phyloP scores from a whole-genome alignment of 371 early-diverging fungal genomes.

The Rhizopus delemar region DNA sequence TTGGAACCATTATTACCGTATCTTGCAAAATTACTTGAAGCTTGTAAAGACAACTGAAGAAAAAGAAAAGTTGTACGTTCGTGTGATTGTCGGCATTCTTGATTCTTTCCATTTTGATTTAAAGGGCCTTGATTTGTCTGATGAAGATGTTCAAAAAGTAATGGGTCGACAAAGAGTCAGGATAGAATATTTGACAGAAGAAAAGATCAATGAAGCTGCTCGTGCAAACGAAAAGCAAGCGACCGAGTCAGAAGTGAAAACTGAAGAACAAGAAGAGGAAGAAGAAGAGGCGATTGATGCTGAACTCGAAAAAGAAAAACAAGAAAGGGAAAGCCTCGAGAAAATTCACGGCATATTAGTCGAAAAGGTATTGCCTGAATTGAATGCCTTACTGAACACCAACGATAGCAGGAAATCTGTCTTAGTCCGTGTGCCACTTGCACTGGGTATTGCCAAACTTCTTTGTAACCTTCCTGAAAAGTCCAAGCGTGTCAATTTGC shows the following conservation, averaged over 20 bases:
- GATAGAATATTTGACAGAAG: constrained; percentile 47
- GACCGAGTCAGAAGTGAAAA: constrained; percentile 26
- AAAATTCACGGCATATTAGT: constrained; percentile 73
- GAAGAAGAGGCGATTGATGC: constrained; percentile 23
- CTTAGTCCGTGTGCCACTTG: constrained; percentile 83
- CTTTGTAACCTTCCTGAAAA: constrained; percentile 76
- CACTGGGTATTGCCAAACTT: constrained; percentile 82
- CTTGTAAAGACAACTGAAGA: constrained; percentile 62
- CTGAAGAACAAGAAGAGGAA: constrained; percentile 27
- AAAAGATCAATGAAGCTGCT: constrained; percentile 16
- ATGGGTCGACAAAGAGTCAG: constrained; percentile 47
- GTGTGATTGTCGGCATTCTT: constrained; percentile 77
- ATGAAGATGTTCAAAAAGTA: constrained; percentile 42
- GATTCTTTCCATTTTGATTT: constrained; percentile 92
- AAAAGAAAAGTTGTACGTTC: constrained; percentile 76
- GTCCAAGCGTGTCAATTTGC: constrained; percentile 77
- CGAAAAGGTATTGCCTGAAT: constrained; percentile 74
- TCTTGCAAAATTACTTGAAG: constrained; percentile 72
- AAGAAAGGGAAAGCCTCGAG: constrained; percentile 51
- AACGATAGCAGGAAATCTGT: constrained; percentile 74
- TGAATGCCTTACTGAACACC: constrained; percentile 68
- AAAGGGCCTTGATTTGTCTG: constrained; percentile 51
- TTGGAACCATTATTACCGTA: constrained; percentile 83
- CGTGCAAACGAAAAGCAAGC: too few species aligned
- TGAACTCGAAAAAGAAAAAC: constrained; percentile 22